Evolutionary conservation across 2,329 filamentous ascomycete species (phyloP).

Genomic region (Verticillium albo-atrum): DNA sequence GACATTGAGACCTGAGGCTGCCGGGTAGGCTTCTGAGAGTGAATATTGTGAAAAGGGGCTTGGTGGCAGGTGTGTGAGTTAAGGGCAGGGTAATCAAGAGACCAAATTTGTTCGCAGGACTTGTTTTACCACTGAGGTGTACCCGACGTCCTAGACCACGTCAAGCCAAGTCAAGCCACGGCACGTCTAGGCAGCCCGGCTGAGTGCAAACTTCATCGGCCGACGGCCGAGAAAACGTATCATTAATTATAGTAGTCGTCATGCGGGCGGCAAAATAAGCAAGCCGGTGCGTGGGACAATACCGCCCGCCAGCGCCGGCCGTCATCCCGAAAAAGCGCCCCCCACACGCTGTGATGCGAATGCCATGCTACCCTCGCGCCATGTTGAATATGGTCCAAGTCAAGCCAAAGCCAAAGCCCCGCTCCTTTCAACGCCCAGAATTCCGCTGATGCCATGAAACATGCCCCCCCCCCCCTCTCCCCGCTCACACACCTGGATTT

Average conservation of each 20-base stretch:
- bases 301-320: not conserved
- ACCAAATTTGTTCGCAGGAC: no score
- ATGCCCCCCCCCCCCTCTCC: not conserved
- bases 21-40: no score
- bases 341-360: not conserved
- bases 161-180: no score
- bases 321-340: not conserved
- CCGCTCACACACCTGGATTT: not conserved
- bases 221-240: not conserved
- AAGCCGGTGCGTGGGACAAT: not conserved
- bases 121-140: no score
- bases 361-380: not conserved
- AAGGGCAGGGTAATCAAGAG: no score
- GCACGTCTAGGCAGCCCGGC: no score
- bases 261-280: not conserved
- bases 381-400: not conserved
- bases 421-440: constrained; percentile 1
- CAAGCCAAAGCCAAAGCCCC: not conserved
- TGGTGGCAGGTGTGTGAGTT: no score
- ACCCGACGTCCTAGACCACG: no score
- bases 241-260: not conserved
- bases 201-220: not conserved
- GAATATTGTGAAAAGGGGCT: no score
- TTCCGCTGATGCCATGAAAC: not conserved
- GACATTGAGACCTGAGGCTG: constrained; percentile 16